These are phyloP conservation scores for Penicillium malachiteum DNA, from an alignment of 495 filamentous ascomycete species.

Conservation along the genomic window DNA sequence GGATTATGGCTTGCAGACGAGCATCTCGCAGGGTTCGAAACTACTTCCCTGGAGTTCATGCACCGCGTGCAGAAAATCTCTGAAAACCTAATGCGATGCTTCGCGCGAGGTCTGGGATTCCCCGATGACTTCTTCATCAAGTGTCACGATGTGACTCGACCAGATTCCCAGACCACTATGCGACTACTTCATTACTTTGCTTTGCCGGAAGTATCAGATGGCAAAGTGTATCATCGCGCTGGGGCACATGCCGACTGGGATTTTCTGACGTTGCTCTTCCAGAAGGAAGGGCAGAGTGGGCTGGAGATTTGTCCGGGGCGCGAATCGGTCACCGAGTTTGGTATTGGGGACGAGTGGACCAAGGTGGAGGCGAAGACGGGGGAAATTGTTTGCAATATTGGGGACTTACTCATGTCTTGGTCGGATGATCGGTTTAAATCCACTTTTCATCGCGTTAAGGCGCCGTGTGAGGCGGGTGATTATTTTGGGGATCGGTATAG, in stretches of 20 bases:
- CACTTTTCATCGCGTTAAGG: conserved; percentile 61
- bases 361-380: conserved; percentile 55
- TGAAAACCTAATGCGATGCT: conserved; percentile 58
- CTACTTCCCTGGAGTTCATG: conserved; percentile 52
- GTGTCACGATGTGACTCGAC: conserved; percentile 48
- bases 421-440: conserved; percentile 69
- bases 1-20: conserved; percentile 52
- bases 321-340: conserved; percentile 60
- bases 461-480: conserved; percentile 51
- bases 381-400: conserved; percentile 67
- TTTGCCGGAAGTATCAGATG: conserved; percentile 40
- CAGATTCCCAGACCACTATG: conserved; percentile 55
- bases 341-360: conserved; percentile 60
- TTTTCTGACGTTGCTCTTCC: conserved; percentile 65
- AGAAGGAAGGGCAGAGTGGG: conserved; percentile 59
- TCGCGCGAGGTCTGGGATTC: conserved; percentile 59
- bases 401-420: conserved; percentile 68
- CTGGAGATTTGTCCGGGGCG: conserved; percentile 67
- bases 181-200: conserved; percentile 61
- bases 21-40: conserved; percentile 49
- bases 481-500: conserved; percentile 60
- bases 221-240: conserved; percentile 54
- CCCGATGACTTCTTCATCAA: conserved; percentile 55
- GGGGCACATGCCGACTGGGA: conserved; percentile 67
- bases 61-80: conserved; percentile 48